These are phyloP conservation scores for Alternaria brassicae DNA, from an alignment of 2,329 filamentous ascomycete genomes.

Conservation along the genomic window DNA sequence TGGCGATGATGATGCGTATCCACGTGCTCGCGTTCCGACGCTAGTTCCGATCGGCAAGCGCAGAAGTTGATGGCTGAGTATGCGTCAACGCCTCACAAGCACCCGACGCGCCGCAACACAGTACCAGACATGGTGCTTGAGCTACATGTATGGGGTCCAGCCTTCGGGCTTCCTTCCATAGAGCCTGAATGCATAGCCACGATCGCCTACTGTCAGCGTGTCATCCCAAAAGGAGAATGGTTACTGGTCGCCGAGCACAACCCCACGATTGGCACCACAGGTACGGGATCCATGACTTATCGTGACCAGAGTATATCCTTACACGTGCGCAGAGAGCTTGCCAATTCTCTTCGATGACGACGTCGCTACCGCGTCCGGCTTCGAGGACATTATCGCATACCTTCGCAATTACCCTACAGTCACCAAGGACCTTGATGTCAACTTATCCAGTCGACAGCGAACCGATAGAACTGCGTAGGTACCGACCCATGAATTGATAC, in stretches of 20 bases:
- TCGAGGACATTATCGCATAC: constrained; percentile 66
- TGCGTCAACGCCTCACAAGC: not conserved
- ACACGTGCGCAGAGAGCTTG: constrained; percentile 57
- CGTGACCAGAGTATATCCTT: constrained; percentile 5
- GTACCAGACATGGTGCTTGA: constrained; percentile 62
- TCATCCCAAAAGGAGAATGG: constrained; percentile 62
- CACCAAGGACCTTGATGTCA: constrained; percentile 39
- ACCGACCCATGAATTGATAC: too few species aligned
- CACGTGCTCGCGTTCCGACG: constrained; percentile 30
- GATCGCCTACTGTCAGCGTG: constrained; percentile 75
- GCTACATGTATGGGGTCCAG: constrained; percentile 89
- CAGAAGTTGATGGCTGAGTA: constrained; percentile 7
- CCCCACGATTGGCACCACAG: constrained; percentile 71
- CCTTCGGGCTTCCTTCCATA: constrained; percentile 87
- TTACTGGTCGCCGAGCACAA: constrained; percentile 59
- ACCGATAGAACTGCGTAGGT: constrained; percentile 54
- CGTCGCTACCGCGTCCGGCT: constrained; percentile 65
- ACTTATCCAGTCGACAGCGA: constrained; percentile 39
- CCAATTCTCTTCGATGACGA: constrained; percentile 64
- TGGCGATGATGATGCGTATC: constrained; percentile 23
- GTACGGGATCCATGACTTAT: constrained; percentile 24
- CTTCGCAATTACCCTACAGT: constrained; percentile 50
- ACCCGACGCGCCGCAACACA: constrained; percentile 4
- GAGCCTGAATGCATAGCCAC: constrained; percentile 89
- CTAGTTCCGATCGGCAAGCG: constrained; percentile 15